These are phyloP conservation scores for Hygrophila difformis DNA, from an alignment of 257 asterid species.

Conservation along the genomic window DNA sequence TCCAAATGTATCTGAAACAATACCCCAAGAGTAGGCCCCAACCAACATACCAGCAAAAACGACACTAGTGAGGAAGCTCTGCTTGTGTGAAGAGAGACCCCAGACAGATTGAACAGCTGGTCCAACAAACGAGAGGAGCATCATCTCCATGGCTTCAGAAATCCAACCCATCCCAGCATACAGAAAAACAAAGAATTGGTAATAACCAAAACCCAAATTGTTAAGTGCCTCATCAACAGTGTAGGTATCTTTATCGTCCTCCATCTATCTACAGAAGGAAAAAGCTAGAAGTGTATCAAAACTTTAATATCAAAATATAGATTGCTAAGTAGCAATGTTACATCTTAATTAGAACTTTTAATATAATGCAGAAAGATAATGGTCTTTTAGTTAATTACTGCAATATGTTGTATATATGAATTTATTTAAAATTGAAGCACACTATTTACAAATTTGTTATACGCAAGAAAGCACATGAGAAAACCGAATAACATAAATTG, in stretches of 20 bases:
- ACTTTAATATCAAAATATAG: too few species aligned
- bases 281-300: too few species aligned
- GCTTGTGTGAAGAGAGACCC: constrained; percentile 60
- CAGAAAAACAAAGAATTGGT: constrained; percentile 49
- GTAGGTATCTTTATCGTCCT: constrained; percentile 30
- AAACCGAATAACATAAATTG: too few species aligned
- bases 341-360: too few species aligned
- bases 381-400: too few species aligned
- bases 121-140: constrained; percentile 73
- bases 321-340: too few species aligned
- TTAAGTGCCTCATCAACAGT: constrained; percentile 69
- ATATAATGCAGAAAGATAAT: too few species aligned
- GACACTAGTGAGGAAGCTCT: constrained; percentile 56
- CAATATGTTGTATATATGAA: too few species aligned
- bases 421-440: too few species aligned
- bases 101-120: constrained; percentile 68
- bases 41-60: constrained; percentile 68
- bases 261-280: constrained; percentile 36
- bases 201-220: constrained; percentile 59
- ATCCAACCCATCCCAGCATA: constrained; percentile 82
- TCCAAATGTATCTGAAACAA: constrained; percentile 59
- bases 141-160: constrained; percentile 88
- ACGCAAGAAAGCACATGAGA: too few species aligned
- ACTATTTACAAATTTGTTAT: too few species aligned
- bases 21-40: constrained; percentile 72